Base-by-base conservation (phyloP, 1,284 basidiomycete genomes). In the Malassezia japonica region DNA sequence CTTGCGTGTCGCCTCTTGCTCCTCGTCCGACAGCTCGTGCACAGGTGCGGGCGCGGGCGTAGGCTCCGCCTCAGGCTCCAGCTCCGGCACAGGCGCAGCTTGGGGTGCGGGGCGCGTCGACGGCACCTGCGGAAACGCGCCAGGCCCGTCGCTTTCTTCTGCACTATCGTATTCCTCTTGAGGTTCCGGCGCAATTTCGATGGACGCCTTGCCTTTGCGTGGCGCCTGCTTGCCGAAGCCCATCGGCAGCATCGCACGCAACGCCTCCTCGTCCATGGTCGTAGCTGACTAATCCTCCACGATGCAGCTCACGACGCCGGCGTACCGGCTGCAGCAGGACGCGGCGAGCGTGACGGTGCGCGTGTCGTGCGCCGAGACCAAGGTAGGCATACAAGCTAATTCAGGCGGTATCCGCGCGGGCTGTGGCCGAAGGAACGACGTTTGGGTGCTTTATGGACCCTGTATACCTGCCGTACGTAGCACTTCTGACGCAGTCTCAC, bases 221-320 rank as follows among this genome's bases (percentile, higher is more conserved):
- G 31, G 27, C 40, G 21, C 40, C 40, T 25, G 28, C 10, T 18
- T 31, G 15, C 67, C 67, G 24, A 70, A 70, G 20, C 59, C 55
- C 33, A 46, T 55, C 3, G 66, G 62, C 64, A 72, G 64, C 64
- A 72, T 67, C 1, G 69, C 64, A 18, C 67, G 48, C 24, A 72
- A 40, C 8, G 68, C 64, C 13, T 54, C 61, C 41, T 72, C 69
- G 50, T 72, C 69, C 67, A 70, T 70, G 32, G 36, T 40, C 25
- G 35, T 16, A 16, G 41, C n/a, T 36, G n/a, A 31, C 6, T 31
- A 46, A 35, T 15, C n/a, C 25, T 18, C 24, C 42, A 20, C 24
- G 24, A 52, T 50, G 53, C 20, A 38, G 12, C 21, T 50, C 15
- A 12, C n/a, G 29, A 48, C 39, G 40, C 50, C 53, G 16, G 13